A percentile compares a stretch with the other conserved stretches of the same genome.
Conservation (phyloP, 176 grass and related monocot species). For the Cenchrus purpureus region DNA sequence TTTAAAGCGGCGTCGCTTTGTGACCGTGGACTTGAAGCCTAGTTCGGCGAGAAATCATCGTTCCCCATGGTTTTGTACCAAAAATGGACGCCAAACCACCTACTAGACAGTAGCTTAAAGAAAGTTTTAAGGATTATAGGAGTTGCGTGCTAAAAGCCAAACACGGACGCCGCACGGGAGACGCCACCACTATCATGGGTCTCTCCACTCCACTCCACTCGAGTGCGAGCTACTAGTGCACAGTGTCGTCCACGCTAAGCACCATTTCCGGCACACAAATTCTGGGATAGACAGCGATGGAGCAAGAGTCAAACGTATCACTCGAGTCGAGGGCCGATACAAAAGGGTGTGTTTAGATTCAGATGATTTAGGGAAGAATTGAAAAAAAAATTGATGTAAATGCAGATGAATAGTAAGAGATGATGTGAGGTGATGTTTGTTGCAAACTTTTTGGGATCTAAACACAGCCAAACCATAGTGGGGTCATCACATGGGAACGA, state of each 20-base stretch:
- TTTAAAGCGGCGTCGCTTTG: background rate
- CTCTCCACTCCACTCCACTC: background rate
- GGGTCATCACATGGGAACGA: background rate
- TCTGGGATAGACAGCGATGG: background rate
- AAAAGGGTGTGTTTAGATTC: background rate
- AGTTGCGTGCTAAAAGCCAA: background rate
- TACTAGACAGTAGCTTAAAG: background rate
- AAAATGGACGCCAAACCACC: background rate
- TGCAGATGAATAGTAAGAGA: too few relatives aligned
- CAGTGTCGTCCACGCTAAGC: constrained; percentile 46
- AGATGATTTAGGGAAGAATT: too few relatives aligned
- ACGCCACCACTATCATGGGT: background rate
- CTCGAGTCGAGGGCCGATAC: background rate
- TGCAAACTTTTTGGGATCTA: too few relatives aligned
- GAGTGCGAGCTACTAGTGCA: background rate
- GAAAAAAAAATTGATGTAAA: too few relatives aligned
- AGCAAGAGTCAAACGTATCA: constrained; percentile 23
- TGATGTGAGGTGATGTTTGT: too few relatives aligned
- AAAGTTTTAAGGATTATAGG: background rate
- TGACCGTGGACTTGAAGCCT: background rate
- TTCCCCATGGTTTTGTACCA: background rate
- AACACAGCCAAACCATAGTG: background rate
- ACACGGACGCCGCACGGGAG: background rate
- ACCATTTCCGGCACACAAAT: constrained; percentile 28
- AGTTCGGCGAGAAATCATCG: background rate